Evolutionary conservation across 371 early-diverging fungal genomes (phyloP).

Genomic region (Parasitella parasitica): DNA sequence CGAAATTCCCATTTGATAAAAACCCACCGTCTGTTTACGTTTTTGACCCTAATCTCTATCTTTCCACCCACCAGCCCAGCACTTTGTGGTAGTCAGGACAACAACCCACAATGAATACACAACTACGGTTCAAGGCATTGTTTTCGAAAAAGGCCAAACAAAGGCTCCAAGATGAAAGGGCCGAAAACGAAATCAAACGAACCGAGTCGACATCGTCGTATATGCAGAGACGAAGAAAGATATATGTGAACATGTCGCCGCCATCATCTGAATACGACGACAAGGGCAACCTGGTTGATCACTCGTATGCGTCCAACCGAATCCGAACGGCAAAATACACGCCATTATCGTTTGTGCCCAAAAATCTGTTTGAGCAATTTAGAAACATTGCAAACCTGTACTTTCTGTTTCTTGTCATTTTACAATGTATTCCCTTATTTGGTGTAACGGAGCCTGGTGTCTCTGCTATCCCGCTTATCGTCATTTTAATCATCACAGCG

Average conservation of each 20-base stretch:
- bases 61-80: not conserved
- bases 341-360: constrained; percentile 78
- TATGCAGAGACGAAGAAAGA: constrained; percentile 40
- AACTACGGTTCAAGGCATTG: constrained; percentile 12
- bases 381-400: constrained; percentile 89
- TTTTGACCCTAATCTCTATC: not conserved
- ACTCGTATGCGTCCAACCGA: constrained; percentile 54
- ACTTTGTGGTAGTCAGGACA: not conserved
- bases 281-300: constrained; percentile 20
- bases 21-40: no score
- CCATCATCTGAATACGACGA: constrained; percentile 36
- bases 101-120: constrained; percentile 1
- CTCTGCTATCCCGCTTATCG: constrained; percentile 79
- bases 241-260: constrained; percentile 45
- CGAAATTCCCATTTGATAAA: no score
- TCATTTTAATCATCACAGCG: constrained; percentile 79
- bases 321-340: constrained; percentile 89
- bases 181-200: constrained; percentile 28
- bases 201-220: constrained; percentile 45
- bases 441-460: constrained; percentile 81
- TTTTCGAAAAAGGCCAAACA: constrained; percentile 17
- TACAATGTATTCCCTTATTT: constrained; percentile 73
- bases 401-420: constrained; percentile 80
- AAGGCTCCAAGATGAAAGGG: constrained; percentile 1
- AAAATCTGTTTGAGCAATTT: constrained; percentile 90